Conservation (phyloP, 805 yeast genomes). For the Metschnikowia similis region DNA sequence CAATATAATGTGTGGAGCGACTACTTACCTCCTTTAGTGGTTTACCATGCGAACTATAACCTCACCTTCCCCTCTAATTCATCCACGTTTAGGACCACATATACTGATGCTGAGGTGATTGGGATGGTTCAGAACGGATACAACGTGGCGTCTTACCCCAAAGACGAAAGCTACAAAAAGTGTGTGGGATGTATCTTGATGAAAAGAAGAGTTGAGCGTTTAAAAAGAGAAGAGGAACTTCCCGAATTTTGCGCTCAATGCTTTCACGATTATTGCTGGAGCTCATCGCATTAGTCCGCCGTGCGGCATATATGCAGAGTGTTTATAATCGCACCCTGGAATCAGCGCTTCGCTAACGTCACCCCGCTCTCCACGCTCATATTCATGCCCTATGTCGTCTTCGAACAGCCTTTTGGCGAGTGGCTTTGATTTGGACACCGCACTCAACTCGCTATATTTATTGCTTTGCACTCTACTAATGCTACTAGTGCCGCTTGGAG, state of each 20-base stretch:
- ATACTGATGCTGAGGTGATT: conserved; percentile 39
- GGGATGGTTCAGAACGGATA: conserved; percentile 51
- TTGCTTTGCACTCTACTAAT: conserved; percentile 31
- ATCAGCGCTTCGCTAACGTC: background rate
- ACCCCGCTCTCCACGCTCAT: background rate
- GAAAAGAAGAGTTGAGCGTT: conserved; percentile 31
- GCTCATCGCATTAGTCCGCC: background rate
- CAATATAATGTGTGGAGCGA: conserved; percentile 11
- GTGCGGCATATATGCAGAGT: background rate
- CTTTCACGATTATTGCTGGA: conserved; percentile 11
- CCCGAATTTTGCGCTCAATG: conserved; percentile 6
- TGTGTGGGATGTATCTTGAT: conserved; percentile 58
- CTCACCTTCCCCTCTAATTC: conserved; percentile 46
- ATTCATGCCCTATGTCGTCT: background rate
- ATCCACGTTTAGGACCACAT: conserved; percentile 56
- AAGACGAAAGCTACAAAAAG: conserved; percentile 36
- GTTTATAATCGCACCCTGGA: conserved; percentile 4
- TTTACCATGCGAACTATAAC: conserved; percentile 46
- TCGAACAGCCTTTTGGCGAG: background rate
- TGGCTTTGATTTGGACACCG: conserved; percentile 7
- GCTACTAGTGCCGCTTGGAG: conserved; percentile 31
- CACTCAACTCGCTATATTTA: conserved; percentile 31
- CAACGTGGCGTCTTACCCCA: conserved; percentile 44
- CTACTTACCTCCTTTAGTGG: conserved; percentile 49
- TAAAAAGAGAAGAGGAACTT: background rate